Conservation (phyloP, 176 grass and related monocot species). For the Carex kokanica region DNA sequence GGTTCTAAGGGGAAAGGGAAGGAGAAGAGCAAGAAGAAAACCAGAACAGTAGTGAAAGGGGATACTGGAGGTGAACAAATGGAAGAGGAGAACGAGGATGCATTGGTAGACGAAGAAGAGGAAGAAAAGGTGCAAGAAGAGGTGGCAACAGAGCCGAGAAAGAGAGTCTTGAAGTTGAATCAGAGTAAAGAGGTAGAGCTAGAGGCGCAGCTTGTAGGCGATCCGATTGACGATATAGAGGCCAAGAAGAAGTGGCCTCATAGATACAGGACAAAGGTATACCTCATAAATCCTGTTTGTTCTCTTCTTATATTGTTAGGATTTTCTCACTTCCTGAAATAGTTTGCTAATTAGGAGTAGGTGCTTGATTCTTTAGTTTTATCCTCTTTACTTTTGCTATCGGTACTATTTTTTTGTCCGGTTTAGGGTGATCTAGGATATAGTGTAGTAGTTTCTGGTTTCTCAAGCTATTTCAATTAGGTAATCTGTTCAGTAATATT, state of each 20-base stretch:
- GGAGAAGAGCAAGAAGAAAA: conserved; percentile 28
- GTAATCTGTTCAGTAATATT: no score
- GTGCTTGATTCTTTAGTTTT: not conserved
- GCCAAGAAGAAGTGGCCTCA: conserved; percentile 54
- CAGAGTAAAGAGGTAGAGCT: not conserved
- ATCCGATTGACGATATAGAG: conserved; percentile 32
- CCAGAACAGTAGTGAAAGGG: conserved; percentile 28
- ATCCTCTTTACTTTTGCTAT: no score
- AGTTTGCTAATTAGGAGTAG: not conserved
- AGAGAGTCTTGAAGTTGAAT: conserved; percentile 28
- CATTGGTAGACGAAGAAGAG: not conserved
- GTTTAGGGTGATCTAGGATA: not conserved
- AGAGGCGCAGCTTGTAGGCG: conserved; percentile 37
- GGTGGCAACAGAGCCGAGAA: not conserved
- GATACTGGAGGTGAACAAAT: conserved; percentile 5
- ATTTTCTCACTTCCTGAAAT: not conserved
- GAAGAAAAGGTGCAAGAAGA: not conserved
- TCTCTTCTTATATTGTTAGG: not conserved
- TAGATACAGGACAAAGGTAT: conserved; percentile 42
- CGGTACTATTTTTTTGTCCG: not conserved
- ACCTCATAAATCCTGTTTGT: not conserved
- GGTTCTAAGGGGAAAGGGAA: conserved; percentile 5
- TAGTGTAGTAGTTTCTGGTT: no score
- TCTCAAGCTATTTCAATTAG: no score
- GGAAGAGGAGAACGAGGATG: not conserved